phyloP scores from a whole-genome alignment of 1,284 basidiomycete genomes.

The Puccinia coronata region DNA sequence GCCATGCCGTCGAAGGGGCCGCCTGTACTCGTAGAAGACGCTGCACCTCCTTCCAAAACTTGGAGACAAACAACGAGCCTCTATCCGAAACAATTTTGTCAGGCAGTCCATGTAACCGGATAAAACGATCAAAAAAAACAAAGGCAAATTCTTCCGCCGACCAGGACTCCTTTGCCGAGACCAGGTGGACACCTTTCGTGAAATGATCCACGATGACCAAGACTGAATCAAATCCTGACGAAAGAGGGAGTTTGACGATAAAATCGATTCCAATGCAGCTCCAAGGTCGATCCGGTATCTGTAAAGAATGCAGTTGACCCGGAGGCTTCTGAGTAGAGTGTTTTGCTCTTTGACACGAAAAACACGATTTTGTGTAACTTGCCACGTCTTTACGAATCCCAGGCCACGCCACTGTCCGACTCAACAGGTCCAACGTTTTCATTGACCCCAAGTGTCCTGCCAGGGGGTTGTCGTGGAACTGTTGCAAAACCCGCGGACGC shows the following conservation, averaged over 20 bases:
- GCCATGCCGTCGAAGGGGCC: constrained; percentile 26
- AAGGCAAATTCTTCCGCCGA: neutral
- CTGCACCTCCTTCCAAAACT: neutral
- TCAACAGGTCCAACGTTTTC: neutral
- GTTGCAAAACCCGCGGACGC: neutral
- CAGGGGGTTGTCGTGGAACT: neutral
- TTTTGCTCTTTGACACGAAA: neutral
- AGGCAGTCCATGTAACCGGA: constrained; percentile 15
- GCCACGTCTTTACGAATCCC: neutral
- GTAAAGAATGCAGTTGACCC: neutral
- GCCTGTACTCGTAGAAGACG: neutral
- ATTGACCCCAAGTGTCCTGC: neutral
- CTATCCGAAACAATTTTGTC: constrained; percentile 9
- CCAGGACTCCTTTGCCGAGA: neutral
- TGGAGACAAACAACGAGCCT: constrained; percentile 16
- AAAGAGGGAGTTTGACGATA: neutral
- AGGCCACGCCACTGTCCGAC: neutral
- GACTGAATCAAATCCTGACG: neutral
- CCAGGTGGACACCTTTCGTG: neutral
- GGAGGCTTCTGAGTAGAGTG: neutral
- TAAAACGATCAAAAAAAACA: neutral
- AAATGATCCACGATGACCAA: neutral
- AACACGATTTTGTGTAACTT: neutral
- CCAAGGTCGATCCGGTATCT: neutral
- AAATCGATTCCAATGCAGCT: constrained; percentile 2